Evolutionary conservation across 495 filamentous ascomycete species (phyloP).

Genomic region (Penicillium canariense): DNA sequence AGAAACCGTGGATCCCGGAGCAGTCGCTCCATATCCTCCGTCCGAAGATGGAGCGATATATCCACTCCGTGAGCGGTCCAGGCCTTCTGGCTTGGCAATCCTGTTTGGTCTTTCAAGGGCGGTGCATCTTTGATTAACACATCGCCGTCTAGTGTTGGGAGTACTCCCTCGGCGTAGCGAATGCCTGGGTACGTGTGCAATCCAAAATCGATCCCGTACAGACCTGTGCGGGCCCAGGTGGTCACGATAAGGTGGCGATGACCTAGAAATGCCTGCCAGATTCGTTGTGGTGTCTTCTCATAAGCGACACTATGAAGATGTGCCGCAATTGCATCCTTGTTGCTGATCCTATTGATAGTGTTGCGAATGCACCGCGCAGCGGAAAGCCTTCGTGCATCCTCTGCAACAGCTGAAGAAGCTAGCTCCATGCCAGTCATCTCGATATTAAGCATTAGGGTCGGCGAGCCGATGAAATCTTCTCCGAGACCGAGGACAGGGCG

Average conservation of each 20-base stretch:
- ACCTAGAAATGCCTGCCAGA: conserved; percentile 38
- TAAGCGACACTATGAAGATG: conserved; percentile 29
- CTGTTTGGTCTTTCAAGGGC: neutral
- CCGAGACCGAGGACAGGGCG: conserved; percentile 19
- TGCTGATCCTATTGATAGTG: conserved; percentile 21
- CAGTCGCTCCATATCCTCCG: conserved; percentile 28
- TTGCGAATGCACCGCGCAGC: conserved; percentile 23
- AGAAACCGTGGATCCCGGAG: conserved; percentile 15
- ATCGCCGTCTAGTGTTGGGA: conserved; percentile 28
- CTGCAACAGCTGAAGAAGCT: neutral
- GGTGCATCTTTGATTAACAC: conserved; percentile 30
- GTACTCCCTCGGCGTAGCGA: conserved; percentile 25
- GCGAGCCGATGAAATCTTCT: conserved; percentile 25
- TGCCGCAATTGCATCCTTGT: conserved; percentile 17
- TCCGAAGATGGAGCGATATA: conserved; percentile 24
- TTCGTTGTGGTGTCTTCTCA: conserved; percentile 31
- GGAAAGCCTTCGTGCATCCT: neutral
- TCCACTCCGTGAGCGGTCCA: conserved; percentile 29
- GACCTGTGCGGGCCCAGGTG: conserved; percentile 24
- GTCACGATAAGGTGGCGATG: conserved; percentile 30
- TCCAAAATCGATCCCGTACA: conserved; percentile 34
- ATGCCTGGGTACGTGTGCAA: conserved; percentile 1
- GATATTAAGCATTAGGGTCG: conserved; percentile 26
- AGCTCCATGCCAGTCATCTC: conserved; percentile 18
- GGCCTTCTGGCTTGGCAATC: neutral